Evolutionary conservation across 306 rosid genomes (phyloP), one percentile per base, ranked within the genome.

Genomic region (Gynostemma pentaphyllum): DNA sequence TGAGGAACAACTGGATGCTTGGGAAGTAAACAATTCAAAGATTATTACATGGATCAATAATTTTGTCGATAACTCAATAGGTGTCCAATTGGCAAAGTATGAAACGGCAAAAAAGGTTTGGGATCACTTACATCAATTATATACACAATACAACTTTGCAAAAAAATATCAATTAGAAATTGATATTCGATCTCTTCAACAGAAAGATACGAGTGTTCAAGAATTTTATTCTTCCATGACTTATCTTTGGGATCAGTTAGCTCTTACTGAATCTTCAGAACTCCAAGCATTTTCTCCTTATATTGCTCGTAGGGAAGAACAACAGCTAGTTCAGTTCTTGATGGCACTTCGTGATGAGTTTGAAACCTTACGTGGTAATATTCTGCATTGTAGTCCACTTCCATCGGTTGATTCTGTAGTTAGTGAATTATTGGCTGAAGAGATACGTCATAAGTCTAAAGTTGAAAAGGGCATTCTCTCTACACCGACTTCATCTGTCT

Each of bases 281-380:
- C 22, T 64, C 24, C 3, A 44, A 13, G 2, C 32, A 4, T 51
- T 34, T 67, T 32, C 22, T 2, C 23, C 27, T 7, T 67, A 67
- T 24, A 67, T 67, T 34, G 24, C 36, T 51, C 37, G 5, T 9
- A 36, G 41, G 41, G 52, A 68, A 21, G 1, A 42, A 26, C 27
- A 55, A 18, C 22, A 29, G 12, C 27, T 55, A 28, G 53, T 68
- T 10, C 64, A 68, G 9, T 53, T 68, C 54, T 45, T 68, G 9
- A 55, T 55, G 72, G 37, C 37, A 10, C 36, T 51, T 19, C 39
- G 7, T 7, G 46, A 39, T 34, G 49, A 67, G 5, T 67, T 67
- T 50, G 72, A 54, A 8, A 45, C 28, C 8, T 44, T 68, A 7
- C 18, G n/a, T 22, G 72, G 72, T 7, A 1, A 23, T 0, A 67